A percentile compares a stretch with the other conserved stretches of the same genome.
These are phyloP conservation scores for Pancytospora philotis DNA, from an alignment of 371 early-diverging fungal genomes.

Conservation along the genomic window DNA sequence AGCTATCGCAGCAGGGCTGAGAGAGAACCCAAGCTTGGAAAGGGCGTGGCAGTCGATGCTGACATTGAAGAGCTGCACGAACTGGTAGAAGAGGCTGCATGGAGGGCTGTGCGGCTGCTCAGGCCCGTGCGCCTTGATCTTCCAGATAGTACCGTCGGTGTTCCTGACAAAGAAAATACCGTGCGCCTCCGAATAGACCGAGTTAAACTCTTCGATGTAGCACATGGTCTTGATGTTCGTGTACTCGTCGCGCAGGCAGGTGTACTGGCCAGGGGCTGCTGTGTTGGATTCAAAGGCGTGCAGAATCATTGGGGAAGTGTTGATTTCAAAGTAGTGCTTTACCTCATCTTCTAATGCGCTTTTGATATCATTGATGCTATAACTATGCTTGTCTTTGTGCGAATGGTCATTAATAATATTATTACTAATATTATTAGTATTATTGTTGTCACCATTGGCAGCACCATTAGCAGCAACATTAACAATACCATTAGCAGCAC, in stretches of 20 bases:
- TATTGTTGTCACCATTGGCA: background rate
- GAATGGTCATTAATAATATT: background rate
- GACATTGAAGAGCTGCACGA: background rate
- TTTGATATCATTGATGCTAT: constrained; percentile 7
- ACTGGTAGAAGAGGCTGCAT: background rate
- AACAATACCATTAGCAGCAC: background rate
- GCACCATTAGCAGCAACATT: constrained; percentile 6
- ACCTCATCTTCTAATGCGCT: background rate
- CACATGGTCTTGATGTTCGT: constrained; percentile 8
- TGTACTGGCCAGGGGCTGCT: background rate
- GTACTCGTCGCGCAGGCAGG: background rate
- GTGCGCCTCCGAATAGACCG: background rate
- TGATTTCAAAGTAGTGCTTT: background rate
- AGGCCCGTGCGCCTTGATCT: background rate
- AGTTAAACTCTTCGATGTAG: constrained; percentile 14
- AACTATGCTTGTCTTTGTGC: background rate
- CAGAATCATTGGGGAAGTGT: background rate
- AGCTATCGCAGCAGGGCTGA: background rate
- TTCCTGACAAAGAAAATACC: background rate
- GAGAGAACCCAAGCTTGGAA: background rate
- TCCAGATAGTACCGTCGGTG: background rate
- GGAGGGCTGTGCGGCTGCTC: background rate
- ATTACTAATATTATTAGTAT: background rate
- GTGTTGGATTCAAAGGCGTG: background rate
- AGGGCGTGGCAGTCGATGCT: background rate